Conservation (phyloP, 148 eudicot species). For the Linanthus parryae region DNA sequence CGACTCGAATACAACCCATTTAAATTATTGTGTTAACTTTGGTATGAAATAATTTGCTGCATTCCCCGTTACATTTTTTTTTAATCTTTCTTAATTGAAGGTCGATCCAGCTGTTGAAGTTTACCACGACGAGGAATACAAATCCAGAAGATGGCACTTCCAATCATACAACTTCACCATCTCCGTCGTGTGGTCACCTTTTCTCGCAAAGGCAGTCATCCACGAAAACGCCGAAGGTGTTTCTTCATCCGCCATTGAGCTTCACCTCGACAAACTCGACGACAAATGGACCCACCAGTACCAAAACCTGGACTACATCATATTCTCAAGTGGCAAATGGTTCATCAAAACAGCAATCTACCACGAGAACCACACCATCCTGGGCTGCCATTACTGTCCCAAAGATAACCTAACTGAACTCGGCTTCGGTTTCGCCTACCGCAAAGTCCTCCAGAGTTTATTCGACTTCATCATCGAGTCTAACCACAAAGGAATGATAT, state of each 20-base stretch:
- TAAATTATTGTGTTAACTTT: too few relatives aligned
- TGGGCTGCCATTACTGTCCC: slow-evolving; percentile 9
- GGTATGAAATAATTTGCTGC: too few relatives aligned
- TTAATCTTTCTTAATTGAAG: too few relatives aligned
- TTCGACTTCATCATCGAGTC: slow-evolving; percentile 7
- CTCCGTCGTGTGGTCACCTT: slow-evolving; percentile 68
- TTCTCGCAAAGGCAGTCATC: slow-evolving; percentile 50
- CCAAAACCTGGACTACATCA: slow-evolving; percentile 5
- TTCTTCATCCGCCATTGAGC: slow-evolving; percentile 39
- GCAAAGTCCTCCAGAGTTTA: slow-evolving; percentile 1
- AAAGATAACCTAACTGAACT: slow-evolving; percentile 7
- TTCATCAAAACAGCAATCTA: slow-evolving; percentile 4
- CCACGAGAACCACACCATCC: slow-evolving; percentile 3
- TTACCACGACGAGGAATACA: slow-evolving; percentile 52
- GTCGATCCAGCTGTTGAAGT: slow-evolving; percentile 49
- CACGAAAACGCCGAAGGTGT: slow-evolving; percentile 58
- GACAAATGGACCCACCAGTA: slow-evolving; percentile 5
- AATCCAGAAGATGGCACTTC: slow-evolving; percentile 54
- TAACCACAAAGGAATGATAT: slow-evolving; percentile 5
- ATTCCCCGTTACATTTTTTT: too few relatives aligned
- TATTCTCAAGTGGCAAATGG: slow-evolving; percentile 9
- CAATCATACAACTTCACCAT: slow-evolving; percentile 50
- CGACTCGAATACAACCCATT: too few relatives aligned
- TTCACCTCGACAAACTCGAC: slow-evolving; percentile 33
- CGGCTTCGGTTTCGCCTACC: slow-evolving; percentile 4